Percentiles rank a stretch among this genome's conserved stretches.
These are phyloP conservation scores for Hemisphaericaspora nanyangensis DNA, from an alignment of 805 yeast species.

Conservation along the genomic window DNA sequence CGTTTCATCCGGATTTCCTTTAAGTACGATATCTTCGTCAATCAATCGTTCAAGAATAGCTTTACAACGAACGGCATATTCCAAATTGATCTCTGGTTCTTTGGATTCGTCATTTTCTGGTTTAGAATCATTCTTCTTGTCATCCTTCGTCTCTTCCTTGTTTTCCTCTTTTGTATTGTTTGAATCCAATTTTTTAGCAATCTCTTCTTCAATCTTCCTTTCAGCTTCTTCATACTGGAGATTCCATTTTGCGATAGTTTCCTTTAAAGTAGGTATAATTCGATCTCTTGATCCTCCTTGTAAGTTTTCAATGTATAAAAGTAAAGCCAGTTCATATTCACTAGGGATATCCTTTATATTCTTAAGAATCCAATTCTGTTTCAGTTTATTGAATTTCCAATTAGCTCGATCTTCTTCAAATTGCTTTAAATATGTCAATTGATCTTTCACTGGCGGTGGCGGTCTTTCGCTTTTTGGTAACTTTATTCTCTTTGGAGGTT, in stretches of 20 bases:
- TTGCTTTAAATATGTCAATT: slow-evolving; percentile 58
- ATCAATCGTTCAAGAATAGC: slow-evolving; percentile 28
- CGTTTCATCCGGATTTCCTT: slow-evolving; percentile 23
- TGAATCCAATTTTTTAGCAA: slow-evolving; percentile 14
- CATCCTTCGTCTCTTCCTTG: slow-evolving; percentile 12
- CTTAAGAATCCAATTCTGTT: slow-evolving; percentile 79
- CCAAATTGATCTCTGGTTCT: slow-evolving; percentile 23
- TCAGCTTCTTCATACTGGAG: slow-evolving; percentile 40
- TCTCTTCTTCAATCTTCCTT: slow-evolving; percentile 34
- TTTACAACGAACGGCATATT: slow-evolving; percentile 41
- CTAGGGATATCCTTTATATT: slow-evolving; percentile 52
- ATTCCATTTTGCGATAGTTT: slow-evolving; percentile 56
- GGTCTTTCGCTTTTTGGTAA: slow-evolving; percentile 63
- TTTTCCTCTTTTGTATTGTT: slow-evolving; percentile 15
- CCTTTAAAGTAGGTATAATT: slow-evolving; percentile 45
- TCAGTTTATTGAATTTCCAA: slow-evolving; percentile 86
- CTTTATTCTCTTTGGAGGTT: slow-evolving; percentile 68
- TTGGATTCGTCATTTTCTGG: slow-evolving; percentile 22
- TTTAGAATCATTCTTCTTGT: slow-evolving; percentile 12
- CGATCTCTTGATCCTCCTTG: slow-evolving; percentile 70
- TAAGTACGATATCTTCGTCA: slow-evolving; percentile 31
- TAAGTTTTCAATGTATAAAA: slow-evolving; percentile 52
- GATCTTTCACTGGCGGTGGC: slow-evolving; percentile 77
- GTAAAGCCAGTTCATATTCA: slow-evolving; percentile 48
- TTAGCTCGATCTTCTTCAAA: slow-evolving; percentile 50